Evolutionary conservation across 768 basidiomycete genomes (phyloP).

Genomic region (Astraeus odoratus): DNA sequence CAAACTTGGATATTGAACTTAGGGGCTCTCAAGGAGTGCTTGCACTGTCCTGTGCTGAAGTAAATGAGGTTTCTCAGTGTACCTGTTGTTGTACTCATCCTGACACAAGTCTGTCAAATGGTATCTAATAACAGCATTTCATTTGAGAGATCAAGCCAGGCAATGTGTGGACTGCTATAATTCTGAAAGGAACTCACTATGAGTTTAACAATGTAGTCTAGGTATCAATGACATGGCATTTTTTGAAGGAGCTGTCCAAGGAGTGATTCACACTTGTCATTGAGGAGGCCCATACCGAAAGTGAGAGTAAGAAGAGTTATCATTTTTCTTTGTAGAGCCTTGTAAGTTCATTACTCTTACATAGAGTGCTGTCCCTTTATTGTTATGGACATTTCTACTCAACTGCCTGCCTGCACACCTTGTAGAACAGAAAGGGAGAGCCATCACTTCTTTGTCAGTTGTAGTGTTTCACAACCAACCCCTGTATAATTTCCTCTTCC

Average conservation of each 20-base stretch:
- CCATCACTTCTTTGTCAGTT: slow-evolving; percentile 27
- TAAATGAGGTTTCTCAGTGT: neutral
- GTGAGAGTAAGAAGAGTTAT: no score
- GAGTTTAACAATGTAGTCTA: slow-evolving; percentile 8
- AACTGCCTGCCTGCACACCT: neutral
- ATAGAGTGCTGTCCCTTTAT: no score
- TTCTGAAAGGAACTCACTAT: slow-evolving; percentile 6
- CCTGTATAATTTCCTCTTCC: slow-evolving; percentile 50
- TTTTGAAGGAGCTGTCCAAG: slow-evolving; percentile 3
- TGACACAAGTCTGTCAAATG: slow-evolving; percentile 2
- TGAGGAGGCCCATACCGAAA: neutral
- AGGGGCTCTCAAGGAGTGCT: slow-evolving; percentile 3
- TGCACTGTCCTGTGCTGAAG: slow-evolving; percentile 4
- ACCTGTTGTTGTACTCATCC: neutral
- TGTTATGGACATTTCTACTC: neutral
- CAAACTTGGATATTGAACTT: slow-evolving; percentile 1
- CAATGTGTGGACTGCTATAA: slow-evolving; percentile 4
- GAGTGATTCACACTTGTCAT: slow-evolving; percentile 4
- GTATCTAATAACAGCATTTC: neutral
- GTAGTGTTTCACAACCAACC: slow-evolving; percentile 51
- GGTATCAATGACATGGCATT: slow-evolving; percentile 5
- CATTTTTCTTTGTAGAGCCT: no score
- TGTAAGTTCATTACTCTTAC: no score
- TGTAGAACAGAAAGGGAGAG: no score
- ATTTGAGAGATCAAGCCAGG: neutral